phyloP scores from a whole-genome alignment of 2,329 filamentous ascomycete genomes.

The Pyrenochaeta sp. region DNA sequence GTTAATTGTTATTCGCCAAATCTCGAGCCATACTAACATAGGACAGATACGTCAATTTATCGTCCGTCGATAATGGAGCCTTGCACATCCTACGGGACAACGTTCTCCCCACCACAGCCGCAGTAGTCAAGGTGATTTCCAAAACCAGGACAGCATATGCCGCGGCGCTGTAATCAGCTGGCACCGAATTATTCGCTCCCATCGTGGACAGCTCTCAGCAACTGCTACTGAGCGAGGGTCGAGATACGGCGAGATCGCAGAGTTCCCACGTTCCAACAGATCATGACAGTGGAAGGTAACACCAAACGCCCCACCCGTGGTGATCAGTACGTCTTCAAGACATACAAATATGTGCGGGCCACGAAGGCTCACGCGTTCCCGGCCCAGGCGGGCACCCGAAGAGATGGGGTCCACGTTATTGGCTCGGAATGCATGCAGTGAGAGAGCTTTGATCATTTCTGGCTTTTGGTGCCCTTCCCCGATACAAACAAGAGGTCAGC shows the following conservation, averaged over 20 bases:
- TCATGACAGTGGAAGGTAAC: not conserved
- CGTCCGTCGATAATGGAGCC: slow-evolving; percentile 2
- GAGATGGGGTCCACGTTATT: not conserved
- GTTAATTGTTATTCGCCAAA: no score
- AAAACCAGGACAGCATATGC: slow-evolving; percentile 8
- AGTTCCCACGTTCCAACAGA: no score
- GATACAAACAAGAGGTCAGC: no score
- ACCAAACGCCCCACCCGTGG: not conserved
- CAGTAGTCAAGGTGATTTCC: slow-evolving; percentile 10
- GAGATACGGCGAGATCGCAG: not conserved
- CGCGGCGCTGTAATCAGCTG: slow-evolving; percentile 7
- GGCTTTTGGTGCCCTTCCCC: no score
- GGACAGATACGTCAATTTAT: slow-evolving; percentile 11
- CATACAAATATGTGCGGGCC: not conserved
- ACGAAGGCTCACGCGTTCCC: not conserved
- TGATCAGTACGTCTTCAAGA: not conserved
- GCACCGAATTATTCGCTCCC: slow-evolving; percentile 6
- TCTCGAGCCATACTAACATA: slow-evolving; percentile 12
- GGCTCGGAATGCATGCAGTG: not conserved
- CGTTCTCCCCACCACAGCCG: slow-evolving; percentile 4
- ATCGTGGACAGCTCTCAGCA: not conserved
- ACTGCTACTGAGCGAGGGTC: not conserved
- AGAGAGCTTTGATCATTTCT: no score
- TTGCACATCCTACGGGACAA: slow-evolving; percentile 10
- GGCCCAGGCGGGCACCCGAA: not conserved